Evolutionary conservation across 805 yeast genomes (phyloP).

Genomic region (Yarrowia keelungensis): DNA sequence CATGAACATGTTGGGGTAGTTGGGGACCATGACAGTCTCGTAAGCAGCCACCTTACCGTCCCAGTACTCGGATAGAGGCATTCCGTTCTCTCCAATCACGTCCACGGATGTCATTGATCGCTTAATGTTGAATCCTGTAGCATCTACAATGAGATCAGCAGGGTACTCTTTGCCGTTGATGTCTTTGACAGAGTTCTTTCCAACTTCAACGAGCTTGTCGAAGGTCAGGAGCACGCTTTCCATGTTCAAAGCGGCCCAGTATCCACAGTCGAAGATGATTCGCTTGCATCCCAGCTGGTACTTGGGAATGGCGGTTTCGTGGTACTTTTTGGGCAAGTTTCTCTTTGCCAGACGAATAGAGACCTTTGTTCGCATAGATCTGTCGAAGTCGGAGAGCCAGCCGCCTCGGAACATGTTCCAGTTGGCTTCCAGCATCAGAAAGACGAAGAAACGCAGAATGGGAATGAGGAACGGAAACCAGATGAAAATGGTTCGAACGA

Average conservation of each 20-base stretch:
- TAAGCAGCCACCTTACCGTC: slow-evolving; percentile 40
- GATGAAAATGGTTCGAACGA: not conserved
- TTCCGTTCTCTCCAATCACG: slow-evolving; percentile 39
- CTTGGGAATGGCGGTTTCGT: slow-evolving; percentile 38
- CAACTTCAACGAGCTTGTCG: slow-evolving; percentile 39
- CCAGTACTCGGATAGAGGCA: slow-evolving; percentile 24
- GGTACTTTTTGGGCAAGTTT: slow-evolving; percentile 16
- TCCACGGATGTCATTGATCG: slow-evolving; percentile 32
- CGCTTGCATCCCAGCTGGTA: slow-evolving; percentile 42
- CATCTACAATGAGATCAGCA: slow-evolving; percentile 42
- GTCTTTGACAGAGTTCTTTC: slow-evolving; percentile 40
- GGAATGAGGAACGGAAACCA: slow-evolving; percentile 26
- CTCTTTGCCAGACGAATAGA: not conserved
- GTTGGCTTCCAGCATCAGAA: slow-evolving; percentile 34
- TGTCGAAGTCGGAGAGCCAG: slow-evolving; percentile 8
- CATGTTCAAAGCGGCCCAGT: slow-evolving; percentile 39
- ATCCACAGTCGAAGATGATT: slow-evolving; percentile 41
- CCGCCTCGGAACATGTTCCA: slow-evolving; percentile 40
- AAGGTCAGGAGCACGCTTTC: slow-evolving; percentile 39
- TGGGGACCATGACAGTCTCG: slow-evolving; percentile 41
- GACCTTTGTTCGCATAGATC: slow-evolving; percentile 4
- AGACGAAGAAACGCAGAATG: slow-evolving; percentile 37
- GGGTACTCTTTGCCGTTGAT: slow-evolving; percentile 41
- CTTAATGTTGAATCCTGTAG: slow-evolving; percentile 42
- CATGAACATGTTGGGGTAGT: slow-evolving; percentile 42